These are phyloP conservation scores for Lizanozyma gosingica DNA, from an alignment of 1,139 yeast genomes.

Conservation along the genomic window DNA sequence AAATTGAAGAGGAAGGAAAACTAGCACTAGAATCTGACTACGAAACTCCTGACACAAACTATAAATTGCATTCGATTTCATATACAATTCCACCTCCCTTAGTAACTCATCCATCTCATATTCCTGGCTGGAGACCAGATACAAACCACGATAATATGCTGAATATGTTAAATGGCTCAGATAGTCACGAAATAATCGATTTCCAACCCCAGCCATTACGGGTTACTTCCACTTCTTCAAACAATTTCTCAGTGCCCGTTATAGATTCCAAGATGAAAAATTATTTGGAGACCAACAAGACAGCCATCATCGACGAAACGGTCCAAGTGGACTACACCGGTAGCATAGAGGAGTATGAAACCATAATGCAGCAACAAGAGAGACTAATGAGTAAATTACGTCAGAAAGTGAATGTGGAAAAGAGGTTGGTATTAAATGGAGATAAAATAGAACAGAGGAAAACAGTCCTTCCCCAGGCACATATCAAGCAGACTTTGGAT, in stretches of 20 bases:
- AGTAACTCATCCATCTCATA: constrained; percentile 73
- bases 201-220: constrained; percentile 23
- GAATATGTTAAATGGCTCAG: constrained; percentile 32
- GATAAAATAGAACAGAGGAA: constrained; percentile 33
- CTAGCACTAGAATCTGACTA: constrained; percentile 7
- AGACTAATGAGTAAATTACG: constrained; percentile 19
- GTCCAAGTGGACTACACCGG: constrained; percentile 22
- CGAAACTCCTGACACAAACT: constrained; percentile 13
- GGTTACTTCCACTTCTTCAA: constrained; percentile 14
- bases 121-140: constrained; percentile 52
- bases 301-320: constrained; percentile 34
- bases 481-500: constrained; percentile 31
- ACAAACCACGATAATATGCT: constrained; percentile 31
- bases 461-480: constrained; percentile 37
- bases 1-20: constrained; percentile 1
- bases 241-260: constrained; percentile 18
- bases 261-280: constrained; percentile 33
- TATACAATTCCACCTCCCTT: constrained; percentile 48
- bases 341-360: constrained; percentile 27
- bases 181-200: constrained; percentile 19
- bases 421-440: constrained; percentile 32
- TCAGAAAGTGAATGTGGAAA: constrained; percentile 26
- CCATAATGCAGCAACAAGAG: constrained; percentile 24
- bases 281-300: constrained; percentile 46
- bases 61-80: constrained; percentile 34